Evolutionary conservation across 2,329 filamentous ascomycete genomes (phyloP).

Genomic region (Dactylellina drechsleri): DNA sequence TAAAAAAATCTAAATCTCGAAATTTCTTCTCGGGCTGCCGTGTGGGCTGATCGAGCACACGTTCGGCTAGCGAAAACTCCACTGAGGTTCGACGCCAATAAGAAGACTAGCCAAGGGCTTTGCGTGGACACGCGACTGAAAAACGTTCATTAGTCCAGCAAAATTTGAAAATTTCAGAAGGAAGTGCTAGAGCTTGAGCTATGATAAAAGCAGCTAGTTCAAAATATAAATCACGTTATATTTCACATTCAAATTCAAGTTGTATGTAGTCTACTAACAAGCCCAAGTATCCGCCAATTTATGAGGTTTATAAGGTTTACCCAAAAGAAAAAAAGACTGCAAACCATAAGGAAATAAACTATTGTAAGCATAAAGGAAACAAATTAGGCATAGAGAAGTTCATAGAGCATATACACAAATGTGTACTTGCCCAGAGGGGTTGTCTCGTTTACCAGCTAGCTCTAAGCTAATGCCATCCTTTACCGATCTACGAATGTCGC

Average conservation of each 20-base stretch:
- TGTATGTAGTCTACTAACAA: background rate
- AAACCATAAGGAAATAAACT: background rate
- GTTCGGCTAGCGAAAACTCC: no score
- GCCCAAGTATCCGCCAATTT: constrained; percentile 13
- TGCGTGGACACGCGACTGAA: no score
- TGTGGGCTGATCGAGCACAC: no score
- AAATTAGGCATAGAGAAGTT: background rate
- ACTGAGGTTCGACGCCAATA: no score
- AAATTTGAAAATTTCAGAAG: no score
- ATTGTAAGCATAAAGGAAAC: background rate
- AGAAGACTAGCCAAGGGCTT: no score
- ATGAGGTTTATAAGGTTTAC: background rate
- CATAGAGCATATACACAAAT: background rate
- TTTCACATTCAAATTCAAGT: background rate
- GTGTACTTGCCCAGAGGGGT: background rate
- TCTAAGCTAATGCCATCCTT: constrained; percentile 4
- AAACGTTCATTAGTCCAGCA: no score
- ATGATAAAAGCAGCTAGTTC: no score
- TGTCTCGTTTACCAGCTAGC: constrained; percentile 9
- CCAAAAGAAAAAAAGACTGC: background rate
- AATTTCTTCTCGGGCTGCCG: no score
- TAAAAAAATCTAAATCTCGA: no score
- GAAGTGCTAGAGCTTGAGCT: no score
- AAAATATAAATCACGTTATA: no score
- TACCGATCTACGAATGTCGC: constrained; percentile 46